phyloP scores from a whole-genome alignment of 2,329 filamentous ascomycete genomes.

The Tolypocladium guangdongense region DNA sequence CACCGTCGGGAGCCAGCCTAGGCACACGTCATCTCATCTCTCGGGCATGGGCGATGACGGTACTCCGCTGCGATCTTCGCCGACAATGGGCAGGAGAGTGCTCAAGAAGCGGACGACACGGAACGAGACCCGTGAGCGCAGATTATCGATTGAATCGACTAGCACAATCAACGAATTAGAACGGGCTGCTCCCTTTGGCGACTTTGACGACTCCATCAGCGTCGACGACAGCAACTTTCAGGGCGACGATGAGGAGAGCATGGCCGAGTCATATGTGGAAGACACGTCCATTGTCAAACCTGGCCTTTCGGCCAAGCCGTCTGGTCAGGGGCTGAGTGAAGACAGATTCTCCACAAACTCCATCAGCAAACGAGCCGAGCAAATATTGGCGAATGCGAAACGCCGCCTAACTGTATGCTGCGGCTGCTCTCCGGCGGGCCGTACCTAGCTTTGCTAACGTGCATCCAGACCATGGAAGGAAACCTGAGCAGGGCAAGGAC shows the following conservation, averaged over 20 bases:
- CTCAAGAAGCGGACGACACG: conserved; percentile 35
- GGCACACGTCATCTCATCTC: conserved; percentile 24
- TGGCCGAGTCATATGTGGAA: conserved; percentile 45
- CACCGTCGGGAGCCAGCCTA: conserved; percentile 30
- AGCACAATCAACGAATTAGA: conserved; percentile 48
- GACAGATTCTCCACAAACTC: conserved; percentile 61
- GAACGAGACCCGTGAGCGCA: conserved; percentile 33
- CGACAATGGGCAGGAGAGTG: conserved; percentile 29
- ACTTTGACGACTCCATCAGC: conserved; percentile 52
- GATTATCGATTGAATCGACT: conserved; percentile 46
- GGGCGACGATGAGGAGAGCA: conserved; percentile 56
- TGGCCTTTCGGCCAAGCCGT: conserved; percentile 4
- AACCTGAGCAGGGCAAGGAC: conserved; percentile 73
- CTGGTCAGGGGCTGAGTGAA: conserved; percentile 21
- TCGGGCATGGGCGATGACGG: conserved; percentile 22
- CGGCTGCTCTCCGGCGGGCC: neutral
- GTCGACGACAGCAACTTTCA: conserved; percentile 56
- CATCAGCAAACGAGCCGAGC: conserved; percentile 72
- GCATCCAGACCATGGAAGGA: conserved; percentile 74
- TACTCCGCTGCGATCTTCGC: conserved; percentile 29
- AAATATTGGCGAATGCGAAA: conserved; percentile 90
- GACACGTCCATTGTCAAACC: conserved; percentile 24
- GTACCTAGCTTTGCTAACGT: neutral
- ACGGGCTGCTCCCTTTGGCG: conserved; percentile 38
- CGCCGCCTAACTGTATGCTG: conserved; percentile 67